phyloP scores from a whole-genome alignment of 1,139 yeast genomes.

The Protomyces lactucae-debilis region DNA sequence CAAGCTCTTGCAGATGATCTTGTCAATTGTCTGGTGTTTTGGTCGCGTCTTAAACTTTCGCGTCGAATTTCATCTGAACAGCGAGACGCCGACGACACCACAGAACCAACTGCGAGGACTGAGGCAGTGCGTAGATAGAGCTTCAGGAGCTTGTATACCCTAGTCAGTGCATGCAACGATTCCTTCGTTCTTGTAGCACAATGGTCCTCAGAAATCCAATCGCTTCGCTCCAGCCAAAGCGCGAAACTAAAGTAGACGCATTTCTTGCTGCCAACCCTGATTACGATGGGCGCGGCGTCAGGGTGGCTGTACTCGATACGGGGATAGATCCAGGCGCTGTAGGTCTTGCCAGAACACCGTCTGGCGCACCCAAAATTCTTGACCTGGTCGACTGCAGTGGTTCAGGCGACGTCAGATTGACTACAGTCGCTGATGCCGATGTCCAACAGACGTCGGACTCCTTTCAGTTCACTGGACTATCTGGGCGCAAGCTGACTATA shows the following conservation, averaged over 20 bases:
- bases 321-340: conserved; percentile 31
- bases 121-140: neutral
- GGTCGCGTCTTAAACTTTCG: neutral
- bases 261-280: conserved; percentile 27
- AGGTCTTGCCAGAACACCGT: conserved; percentile 25
- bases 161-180: neutral
- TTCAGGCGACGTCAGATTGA: conserved; percentile 24
- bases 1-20: neutral
- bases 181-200: neutral
- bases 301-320: conserved; percentile 29
- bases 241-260: conserved; percentile 28
- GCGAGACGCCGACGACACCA: neutral
- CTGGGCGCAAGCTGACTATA: conserved; percentile 27
- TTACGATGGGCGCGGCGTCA: conserved; percentile 29
- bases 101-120: neutral
- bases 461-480: conserved; percentile 21
- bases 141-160: no score
- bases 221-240: conserved; percentile 11
- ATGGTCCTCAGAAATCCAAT: neutral
- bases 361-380: conserved; percentile 28
- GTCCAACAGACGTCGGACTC: neutral
- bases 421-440: neutral
- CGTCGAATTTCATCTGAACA: neutral
- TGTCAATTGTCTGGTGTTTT: neutral
- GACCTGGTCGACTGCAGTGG: conserved; percentile 30